These are phyloP conservation scores for Pueraria montana DNA, from an alignment of 306 rosid genomes.

Conservation along the genomic window DNA sequence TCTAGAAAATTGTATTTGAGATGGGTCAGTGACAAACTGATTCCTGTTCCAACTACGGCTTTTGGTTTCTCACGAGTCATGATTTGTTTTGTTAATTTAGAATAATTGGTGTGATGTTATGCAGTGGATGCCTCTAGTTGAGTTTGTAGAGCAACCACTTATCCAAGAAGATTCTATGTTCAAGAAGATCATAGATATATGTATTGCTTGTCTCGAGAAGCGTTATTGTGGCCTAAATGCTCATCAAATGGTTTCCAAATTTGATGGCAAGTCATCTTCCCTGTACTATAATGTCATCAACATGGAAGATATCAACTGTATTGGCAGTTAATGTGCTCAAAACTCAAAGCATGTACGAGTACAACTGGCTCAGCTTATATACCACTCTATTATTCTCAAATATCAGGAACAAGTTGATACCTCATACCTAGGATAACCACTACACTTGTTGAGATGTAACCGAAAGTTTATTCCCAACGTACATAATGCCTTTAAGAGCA, in stretches of 20 bases:
- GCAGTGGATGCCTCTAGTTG: constrained; percentile 93
- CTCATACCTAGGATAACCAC: neutral
- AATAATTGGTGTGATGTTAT: constrained; percentile 18
- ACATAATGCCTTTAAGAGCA: neutral
- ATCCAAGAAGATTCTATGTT: constrained; percentile 86
- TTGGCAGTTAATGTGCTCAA: constrained; percentile 54
- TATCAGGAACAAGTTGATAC: neutral
- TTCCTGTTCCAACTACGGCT: neutral
- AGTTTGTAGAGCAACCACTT: constrained; percentile 82
- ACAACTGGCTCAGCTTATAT: neutral
- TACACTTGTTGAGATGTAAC: neutral
- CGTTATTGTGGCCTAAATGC: constrained; percentile 74
- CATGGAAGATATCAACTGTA: constrained; percentile 57
- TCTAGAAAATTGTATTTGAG: neutral
- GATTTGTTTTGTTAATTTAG: constrained; percentile 13
- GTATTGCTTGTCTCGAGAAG: constrained; percentile 71
- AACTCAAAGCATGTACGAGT: neutral
- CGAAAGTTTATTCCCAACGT: neutral
- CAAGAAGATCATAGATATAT: constrained; percentile 79
- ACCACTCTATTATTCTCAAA: neutral
- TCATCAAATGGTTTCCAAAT: constrained; percentile 79
- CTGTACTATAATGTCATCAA: constrained; percentile 74
- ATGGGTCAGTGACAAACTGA: neutral
- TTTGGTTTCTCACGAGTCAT: neutral
- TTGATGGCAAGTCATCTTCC: constrained; percentile 81